Percentiles rank a stretch among this genome's conserved stretches.
Conservation (phyloP, 495 filamentous ascomycete genomes). For the Penicillium ochrochloron region DNA sequence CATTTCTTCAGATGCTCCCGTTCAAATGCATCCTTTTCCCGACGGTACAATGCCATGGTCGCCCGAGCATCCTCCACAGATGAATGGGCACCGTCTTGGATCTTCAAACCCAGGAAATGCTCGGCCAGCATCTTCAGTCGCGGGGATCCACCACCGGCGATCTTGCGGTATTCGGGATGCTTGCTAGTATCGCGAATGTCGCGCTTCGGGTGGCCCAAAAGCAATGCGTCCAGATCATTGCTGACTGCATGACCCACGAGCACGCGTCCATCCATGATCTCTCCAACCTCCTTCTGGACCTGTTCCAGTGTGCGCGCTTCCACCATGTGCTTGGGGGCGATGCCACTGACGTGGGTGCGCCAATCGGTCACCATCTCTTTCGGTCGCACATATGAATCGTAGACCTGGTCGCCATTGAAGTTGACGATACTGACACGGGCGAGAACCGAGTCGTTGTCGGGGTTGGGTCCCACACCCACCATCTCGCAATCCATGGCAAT, state of each 20-base stretch:
- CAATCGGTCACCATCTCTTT: constrained; percentile 82
- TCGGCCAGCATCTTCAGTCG: constrained; percentile 73
- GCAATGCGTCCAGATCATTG: constrained; percentile 79
- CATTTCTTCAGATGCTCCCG: constrained; percentile 70
- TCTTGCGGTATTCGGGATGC: constrained; percentile 71
- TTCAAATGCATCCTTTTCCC: constrained; percentile 83
- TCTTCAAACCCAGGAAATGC: constrained; percentile 79
- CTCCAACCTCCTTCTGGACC: constrained; percentile 73
- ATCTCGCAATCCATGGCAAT: constrained; percentile 96
- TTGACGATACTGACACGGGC: constrained; percentile 89
- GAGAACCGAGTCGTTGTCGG: constrained; percentile 68
- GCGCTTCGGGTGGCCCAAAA: constrained; percentile 73
- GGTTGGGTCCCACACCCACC: constrained; percentile 82
- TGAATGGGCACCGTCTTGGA: constrained; percentile 75
- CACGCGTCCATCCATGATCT: constrained; percentile 72
- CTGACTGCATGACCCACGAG: constrained; percentile 89
- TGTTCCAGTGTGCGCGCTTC: constrained; percentile 70
- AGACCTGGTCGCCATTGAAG: constrained; percentile 85
- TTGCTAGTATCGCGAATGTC: constrained; percentile 86
- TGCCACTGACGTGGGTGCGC: constrained; percentile 82
- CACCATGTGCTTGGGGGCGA: constrained; percentile 71
- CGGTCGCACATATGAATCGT: constrained; percentile 87
- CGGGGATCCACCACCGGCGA: constrained; percentile 78
- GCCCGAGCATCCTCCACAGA: constrained; percentile 89
- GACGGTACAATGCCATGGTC: constrained; percentile 83